Base-by-base conservation (phyloP, 75 land plant species). In the Pseudotsuga menziesii region DNA sequence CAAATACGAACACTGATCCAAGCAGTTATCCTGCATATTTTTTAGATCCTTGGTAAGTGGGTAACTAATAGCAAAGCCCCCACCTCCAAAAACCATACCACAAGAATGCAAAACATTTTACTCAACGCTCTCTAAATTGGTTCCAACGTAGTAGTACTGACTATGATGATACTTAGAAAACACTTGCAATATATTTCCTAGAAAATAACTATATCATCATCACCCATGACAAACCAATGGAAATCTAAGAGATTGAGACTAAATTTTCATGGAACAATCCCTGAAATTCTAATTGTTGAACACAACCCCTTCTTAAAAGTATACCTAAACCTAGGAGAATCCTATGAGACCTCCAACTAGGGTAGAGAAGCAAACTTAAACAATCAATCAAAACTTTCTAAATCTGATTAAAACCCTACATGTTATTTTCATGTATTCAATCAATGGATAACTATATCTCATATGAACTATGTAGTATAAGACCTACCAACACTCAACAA, bases 181-280 rank as follows among this genome's bases (percentile, higher is more conserved):
- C 90, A 62, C 91, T 57, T 78, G 73, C 19, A 89, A 83, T n/a
- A 93, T 77, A 58, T 93, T 93, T 12, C 91, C 88, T 2, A 87
- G 41, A 4, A 91, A 9, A 75, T 91, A 93, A 93, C 80, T 5
- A 91, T 93, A 79, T 93, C 96, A 81, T 93, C 96, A 74, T 93
- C 96, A 8, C 94, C 91, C 96, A 93, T 87, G 29, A 91, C 86
- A 73, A 91, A 82, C 94, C 94, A 91, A 55, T 88, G 80, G 74
- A 87, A 91, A 55, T 83, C 75, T 25, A 70, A 70, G 14, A 80
- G 70, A 44, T 84, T 86, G 3, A 91, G 66, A 71, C 88, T 74
- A 57, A 87, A 64, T 1, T 83, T 85, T 75, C 89, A 91, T 4
- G 86, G 83, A 9, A 89, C 88, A 27, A 91, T 85, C 12, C 93